Conservation (phyloP, 2,329 filamentous ascomycete species). For the Plenodomus biglobosus region DNA sequence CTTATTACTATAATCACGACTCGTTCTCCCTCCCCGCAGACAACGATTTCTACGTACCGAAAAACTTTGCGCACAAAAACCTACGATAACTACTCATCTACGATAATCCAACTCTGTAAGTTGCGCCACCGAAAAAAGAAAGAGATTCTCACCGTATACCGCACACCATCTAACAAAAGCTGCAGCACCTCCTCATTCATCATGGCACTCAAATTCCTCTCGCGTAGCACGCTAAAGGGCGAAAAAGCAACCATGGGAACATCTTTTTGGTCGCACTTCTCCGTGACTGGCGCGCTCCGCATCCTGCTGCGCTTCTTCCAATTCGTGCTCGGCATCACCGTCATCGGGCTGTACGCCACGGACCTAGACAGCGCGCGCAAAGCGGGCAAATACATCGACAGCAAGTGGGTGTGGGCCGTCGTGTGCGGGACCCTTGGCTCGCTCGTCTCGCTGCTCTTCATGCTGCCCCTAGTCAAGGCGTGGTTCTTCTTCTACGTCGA, state of each 20-base stretch:
- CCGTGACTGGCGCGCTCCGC: slow-evolving; percentile 47
- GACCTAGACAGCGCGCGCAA: slow-evolving; percentile 42
- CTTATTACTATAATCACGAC: not conserved
- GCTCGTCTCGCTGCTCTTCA: slow-evolving; percentile 56
- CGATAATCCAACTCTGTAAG: not conserved
- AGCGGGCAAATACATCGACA: slow-evolving; percentile 49
- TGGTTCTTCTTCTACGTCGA: slow-evolving; percentile 67
- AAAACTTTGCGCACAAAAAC: not conserved
- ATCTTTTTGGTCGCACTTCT: slow-evolving; percentile 23
- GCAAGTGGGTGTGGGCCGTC: slow-evolving; percentile 60
- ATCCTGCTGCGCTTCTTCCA: slow-evolving; percentile 70
- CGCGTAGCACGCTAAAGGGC: slow-evolving; percentile 31
- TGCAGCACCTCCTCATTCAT: slow-evolving; percentile 15
- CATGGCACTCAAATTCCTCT: slow-evolving; percentile 38
- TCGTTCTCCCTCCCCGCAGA: not conserved
- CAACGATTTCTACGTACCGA: not conserved
- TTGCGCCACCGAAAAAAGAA: not conserved
- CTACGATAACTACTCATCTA: not conserved
- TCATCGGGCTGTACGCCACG: slow-evolving; percentile 68
- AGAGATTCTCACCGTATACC: not conserved
- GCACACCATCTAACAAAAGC: not conserved
- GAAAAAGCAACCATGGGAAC: slow-evolving; percentile 32
- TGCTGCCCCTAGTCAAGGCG: slow-evolving; percentile 59
- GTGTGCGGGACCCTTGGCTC: slow-evolving; percentile 29
- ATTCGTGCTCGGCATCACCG: slow-evolving; percentile 73